Percentiles rank a stretch among this genome's conserved stretches.
These are phyloP conservation scores for Salix dunnii DNA, from an alignment of 345 rosid species.

Conservation along the genomic window DNA sequence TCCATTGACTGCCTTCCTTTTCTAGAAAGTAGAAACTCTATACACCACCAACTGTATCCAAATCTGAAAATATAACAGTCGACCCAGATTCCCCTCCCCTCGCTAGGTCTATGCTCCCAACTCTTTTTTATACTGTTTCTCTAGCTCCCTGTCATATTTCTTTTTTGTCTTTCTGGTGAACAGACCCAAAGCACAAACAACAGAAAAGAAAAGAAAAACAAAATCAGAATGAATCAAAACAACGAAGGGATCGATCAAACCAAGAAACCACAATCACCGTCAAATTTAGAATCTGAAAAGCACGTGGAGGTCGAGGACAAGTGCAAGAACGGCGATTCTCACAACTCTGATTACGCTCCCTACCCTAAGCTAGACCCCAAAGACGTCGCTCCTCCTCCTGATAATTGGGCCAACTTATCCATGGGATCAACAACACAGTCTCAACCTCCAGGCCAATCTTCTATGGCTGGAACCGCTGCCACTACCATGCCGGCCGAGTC, in stretches of 20 bases:
- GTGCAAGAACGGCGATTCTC: conserved; percentile 13
- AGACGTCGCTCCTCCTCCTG: conserved; percentile 65
- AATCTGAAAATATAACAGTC: no score
- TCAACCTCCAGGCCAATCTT: conserved; percentile 21
- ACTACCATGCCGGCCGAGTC: conserved; percentile 79
- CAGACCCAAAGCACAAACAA: background rate
- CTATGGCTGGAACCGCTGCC: conserved; percentile 47
- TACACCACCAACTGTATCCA: no score
- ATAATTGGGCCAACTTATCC: conserved; percentile 33
- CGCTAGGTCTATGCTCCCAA: background rate
- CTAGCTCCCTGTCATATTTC: background rate
- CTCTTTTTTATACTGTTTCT: background rate
- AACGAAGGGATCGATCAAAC: background rate
- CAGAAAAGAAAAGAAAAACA: no score
- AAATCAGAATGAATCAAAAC: background rate
- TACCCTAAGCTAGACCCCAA: conserved; percentile 81
- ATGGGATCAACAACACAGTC: conserved; percentile 23
- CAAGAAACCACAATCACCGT: conserved; percentile 3
- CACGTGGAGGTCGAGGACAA: background rate
- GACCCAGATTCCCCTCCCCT: background rate
- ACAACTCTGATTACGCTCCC: conserved; percentile 74
- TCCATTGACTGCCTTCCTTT: no score
- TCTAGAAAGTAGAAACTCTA: no score
- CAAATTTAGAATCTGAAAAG: conserved; percentile 11
- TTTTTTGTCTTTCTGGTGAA: background rate